Evolutionary conservation across 1,284 basidiomycete species (phyloP), one percentile per base, ranked within the genome.

Genomic region (Fomitopsis pinicola): DNA sequence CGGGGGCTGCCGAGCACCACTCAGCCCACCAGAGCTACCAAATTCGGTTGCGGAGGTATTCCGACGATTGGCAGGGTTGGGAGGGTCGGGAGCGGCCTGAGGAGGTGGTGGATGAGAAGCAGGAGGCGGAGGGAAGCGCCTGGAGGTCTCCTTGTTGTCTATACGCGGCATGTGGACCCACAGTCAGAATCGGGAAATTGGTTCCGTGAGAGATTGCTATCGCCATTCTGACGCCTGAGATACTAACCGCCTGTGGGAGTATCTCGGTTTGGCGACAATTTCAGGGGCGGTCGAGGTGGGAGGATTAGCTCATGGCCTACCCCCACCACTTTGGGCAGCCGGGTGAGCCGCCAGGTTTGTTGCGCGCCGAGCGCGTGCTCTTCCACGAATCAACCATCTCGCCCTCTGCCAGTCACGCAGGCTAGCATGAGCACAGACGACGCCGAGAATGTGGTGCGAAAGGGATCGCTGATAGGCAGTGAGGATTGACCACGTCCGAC

Each of bases 121-220:
- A 63, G 64, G 55, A 64, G 63, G 62, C 61, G 62, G 38, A 62
- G 59, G 63, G 63, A 68, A 66, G 67, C 68, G 68, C 68, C 65
- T 64, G 59, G 61, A 17, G 40, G 68, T 59, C 65, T 65, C 60
- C 62, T 66, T 55, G 58, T 58, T 65, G 60, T 63, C 68, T 66
- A 69, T 69, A 54, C 66, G 63, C 62, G 68, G 68, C 65, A 69
- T 67, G 63, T 52, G 67, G 60, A 67, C 65, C 61, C 61, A 68
- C 64, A 63, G 60, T 63, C 62, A 58, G 63, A 67, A 68, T 54
- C 22, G 19, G 52, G 52, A 26, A 54, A 54, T 54, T 54, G 52
- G 52, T 22, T 54, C 35, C 52, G 52, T 54, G 52, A 54, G 52
- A 54, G 52, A 54, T 40, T 12, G 35, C 26, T 38, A 36, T 19